Evolutionary conservation across 345 rosid genomes (phyloP).

Genomic region (Microthlaspi erraticum): DNA sequence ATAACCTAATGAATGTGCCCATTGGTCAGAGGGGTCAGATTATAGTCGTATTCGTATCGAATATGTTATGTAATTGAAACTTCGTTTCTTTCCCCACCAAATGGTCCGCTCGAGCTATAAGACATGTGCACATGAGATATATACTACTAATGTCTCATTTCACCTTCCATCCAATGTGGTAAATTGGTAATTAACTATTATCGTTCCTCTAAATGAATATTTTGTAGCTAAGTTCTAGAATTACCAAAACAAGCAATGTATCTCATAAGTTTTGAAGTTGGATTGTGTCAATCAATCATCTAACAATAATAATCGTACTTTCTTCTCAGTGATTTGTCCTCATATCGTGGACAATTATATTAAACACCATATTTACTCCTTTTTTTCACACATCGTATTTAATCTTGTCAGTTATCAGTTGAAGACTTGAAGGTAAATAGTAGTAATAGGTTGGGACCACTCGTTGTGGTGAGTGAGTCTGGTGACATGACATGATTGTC

Average conservation of each 20-base stretch:
- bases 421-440: neutral
- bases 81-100: neutral
- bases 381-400: neutral
- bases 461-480: too few species aligned
- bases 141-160: too few species aligned
- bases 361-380: neutral
- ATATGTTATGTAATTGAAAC: neutral
- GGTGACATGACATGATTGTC: conserved; percentile 17
- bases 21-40: neutral
- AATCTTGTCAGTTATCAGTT: conserved; percentile 11
- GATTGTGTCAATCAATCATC: neutral
- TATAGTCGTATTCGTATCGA: neutral
- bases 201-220: too few species aligned
- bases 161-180: too few species aligned
- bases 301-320: neutral
- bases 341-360: neutral
- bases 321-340: neutral
- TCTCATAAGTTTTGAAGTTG: neutral
- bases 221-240: too few species aligned
- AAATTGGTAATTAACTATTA: too few species aligned
- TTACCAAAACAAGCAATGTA: too few species aligned
- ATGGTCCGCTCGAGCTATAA: neutral
- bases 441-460: neutral
- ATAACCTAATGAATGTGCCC: neutral
- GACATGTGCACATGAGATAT: neutral